Evolutionary conservation across 2,329 filamentous ascomycete species (phyloP).

Genomic region (Ustilaginoidea virens): DNA sequence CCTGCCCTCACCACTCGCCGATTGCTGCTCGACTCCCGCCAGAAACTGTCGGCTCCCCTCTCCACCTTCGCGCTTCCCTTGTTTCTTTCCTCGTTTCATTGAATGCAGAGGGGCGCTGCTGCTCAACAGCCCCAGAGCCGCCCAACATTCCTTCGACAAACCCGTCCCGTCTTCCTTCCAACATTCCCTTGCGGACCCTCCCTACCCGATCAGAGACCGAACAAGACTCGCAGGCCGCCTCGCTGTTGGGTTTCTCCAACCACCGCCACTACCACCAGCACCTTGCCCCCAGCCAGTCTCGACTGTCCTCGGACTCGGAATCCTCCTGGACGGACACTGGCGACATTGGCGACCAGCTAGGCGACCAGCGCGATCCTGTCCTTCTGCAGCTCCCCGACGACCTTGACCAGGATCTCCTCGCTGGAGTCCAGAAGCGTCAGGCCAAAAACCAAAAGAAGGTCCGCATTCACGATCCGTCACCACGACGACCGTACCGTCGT

Average conservation of each 20-base stretch:
- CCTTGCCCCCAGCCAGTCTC: slow-evolving; percentile 30
- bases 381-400: slow-evolving; percentile 52
- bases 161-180: slow-evolving; percentile 56
- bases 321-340: slow-evolving; percentile 88
- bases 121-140: slow-evolving; percentile 57
- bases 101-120: slow-evolving; percentile 53
- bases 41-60: slow-evolving; percentile 9
- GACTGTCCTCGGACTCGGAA: slow-evolving; percentile 40
- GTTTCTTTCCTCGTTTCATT: slow-evolving; percentile 18
- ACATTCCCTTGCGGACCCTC: slow-evolving; percentile 76
- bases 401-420: slow-evolving; percentile 46
- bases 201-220: slow-evolving; percentile 21
- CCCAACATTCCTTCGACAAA: slow-evolving; percentile 74
- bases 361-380: slow-evolving; percentile 68
- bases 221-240: slow-evolving; percentile 24
- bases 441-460: slow-evolving; percentile 42
- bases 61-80: slow-evolving; percentile 11
- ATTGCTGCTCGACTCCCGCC: slow-evolving; percentile 12
- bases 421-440: slow-evolving; percentile 30
- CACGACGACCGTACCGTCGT: slow-evolving; percentile 20
- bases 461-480: slow-evolving; percentile 43
- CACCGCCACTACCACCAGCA: too few relatives aligned
- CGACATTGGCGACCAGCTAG: slow-evolving; percentile 84
- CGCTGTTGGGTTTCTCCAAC: slow-evolving; percentile 17
- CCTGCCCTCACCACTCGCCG: slow-evolving; percentile 14